Percentiles rank a stretch among this genome's conserved stretches.
Conservation (phyloP, 108 stramenopile species). For the Cyclotella sp. region DNA sequence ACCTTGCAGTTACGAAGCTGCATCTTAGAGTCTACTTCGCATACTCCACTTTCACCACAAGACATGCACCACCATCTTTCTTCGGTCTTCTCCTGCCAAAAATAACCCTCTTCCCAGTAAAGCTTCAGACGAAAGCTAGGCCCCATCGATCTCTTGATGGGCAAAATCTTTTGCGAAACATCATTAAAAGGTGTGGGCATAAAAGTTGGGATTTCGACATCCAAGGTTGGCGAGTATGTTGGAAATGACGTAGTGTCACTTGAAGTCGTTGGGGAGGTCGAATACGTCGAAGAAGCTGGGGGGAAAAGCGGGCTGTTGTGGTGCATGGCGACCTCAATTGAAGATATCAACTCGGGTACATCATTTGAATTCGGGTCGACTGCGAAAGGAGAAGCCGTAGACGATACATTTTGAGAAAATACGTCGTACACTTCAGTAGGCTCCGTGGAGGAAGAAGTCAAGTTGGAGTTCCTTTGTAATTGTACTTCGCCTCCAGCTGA, state of each 20-base stretch:
- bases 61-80: slow-evolving; percentile 66
- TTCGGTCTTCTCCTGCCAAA: slow-evolving; percentile 65
- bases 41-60: slow-evolving; percentile 23
- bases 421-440: neutral
- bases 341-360: slow-evolving; percentile 1
- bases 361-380: neutral
- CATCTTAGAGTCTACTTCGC: neutral
- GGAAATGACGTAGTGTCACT: neutral
- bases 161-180: neutral
- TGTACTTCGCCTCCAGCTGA: neutral
- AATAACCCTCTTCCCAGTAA: slow-evolving; percentile 66
- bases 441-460: neutral
- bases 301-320: neutral
- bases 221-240: neutral
- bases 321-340: neutral
- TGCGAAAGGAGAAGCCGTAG: neutral
- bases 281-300: neutral
- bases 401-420: neutral
- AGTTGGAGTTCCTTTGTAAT: neutral
- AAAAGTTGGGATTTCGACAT: neutral
- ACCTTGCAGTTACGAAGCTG: slow-evolving; percentile 23
- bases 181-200: slow-evolving; percentile 2
- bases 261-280: neutral
- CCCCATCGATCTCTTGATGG: slow-evolving; percentile 2
- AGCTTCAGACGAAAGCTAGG: slow-evolving; percentile 49